phyloP scores from a whole-genome alignment of 2,329 filamentous ascomycete genomes.

The Ascochyta lentis region DNA sequence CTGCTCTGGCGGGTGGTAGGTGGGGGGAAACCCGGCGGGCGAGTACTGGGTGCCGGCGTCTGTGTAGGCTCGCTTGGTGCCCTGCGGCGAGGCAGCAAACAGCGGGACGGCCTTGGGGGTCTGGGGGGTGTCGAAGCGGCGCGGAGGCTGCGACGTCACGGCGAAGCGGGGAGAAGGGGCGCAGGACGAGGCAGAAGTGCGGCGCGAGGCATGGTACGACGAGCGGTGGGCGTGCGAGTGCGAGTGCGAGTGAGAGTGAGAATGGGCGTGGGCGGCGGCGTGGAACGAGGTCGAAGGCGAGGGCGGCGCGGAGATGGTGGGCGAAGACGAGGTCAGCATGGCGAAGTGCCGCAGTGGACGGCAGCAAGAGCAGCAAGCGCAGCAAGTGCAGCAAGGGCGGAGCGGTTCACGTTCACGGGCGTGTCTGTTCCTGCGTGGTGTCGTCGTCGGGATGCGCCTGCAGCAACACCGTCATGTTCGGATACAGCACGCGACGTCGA shows the following conservation, averaged over 20 bases:
- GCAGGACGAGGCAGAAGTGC: slow-evolving; percentile 35
- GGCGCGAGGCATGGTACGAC: slow-evolving; percentile 26
- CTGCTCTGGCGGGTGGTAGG: slow-evolving; percentile 39
- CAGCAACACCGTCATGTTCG: slow-evolving; percentile 26
- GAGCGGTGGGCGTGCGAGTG: slow-evolving; percentile 7
- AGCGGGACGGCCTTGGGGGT: slow-evolving; percentile 33
- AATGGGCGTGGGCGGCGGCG: slow-evolving; percentile 21
- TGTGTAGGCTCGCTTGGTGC: slow-evolving; percentile 49
- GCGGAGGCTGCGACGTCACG: slow-evolving; percentile 36
- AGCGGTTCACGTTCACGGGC: background rate
- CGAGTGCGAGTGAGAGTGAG: background rate
- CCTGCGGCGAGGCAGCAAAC: slow-evolving; percentile 38
- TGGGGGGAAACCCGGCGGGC: slow-evolving; percentile 56
- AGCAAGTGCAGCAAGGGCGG: background rate
- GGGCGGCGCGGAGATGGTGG: slow-evolving; percentile 46
- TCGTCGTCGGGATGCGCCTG: slow-evolving; percentile 13
- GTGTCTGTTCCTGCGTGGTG: slow-evolving; percentile 1
- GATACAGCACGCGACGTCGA: slow-evolving; percentile 11
- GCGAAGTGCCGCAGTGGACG: background rate
- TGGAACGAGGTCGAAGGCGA: slow-evolving; percentile 47
- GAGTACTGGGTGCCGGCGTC: slow-evolving; percentile 64
- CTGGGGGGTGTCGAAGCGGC: slow-evolving; percentile 39
- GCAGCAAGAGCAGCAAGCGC: background rate
- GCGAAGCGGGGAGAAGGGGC: slow-evolving; percentile 45
- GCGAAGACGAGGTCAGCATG: slow-evolving; percentile 47